These are phyloP conservation scores for Blastocystis sp. DNA, from an alignment of 352 stramenopile species.

Conservation along the genomic window DNA sequence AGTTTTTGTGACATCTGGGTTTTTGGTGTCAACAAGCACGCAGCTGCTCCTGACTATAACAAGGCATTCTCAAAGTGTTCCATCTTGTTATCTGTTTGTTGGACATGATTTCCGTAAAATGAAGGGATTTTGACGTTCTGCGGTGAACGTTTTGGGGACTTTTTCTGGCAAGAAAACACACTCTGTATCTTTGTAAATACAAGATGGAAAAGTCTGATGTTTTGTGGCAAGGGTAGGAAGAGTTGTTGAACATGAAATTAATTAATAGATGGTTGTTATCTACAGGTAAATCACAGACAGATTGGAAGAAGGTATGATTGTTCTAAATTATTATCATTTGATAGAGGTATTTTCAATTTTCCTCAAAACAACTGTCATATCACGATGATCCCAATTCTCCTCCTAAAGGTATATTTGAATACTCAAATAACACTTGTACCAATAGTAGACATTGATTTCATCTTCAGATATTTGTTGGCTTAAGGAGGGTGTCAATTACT, in stretches of 20 bases:
- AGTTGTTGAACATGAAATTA: not conserved
- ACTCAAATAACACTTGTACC: slow-evolving; percentile 10
- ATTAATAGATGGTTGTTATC: slow-evolving; percentile 53
- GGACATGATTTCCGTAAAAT: too few species aligned
- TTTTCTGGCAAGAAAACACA: too few species aligned
- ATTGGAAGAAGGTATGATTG: slow-evolving; percentile 52
- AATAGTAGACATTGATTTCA: not conserved
- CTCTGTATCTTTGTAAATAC: not conserved
- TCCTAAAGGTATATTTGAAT: slow-evolving; percentile 58
- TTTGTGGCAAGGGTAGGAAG: slow-evolving; percentile 46
- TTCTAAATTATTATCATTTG: too few species aligned
- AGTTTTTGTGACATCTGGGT: too few species aligned
- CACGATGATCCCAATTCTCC: slow-evolving; percentile 39
- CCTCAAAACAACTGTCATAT: slow-evolving; percentile 60
- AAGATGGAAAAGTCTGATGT: slow-evolving; percentile 17
- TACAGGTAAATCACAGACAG: slow-evolving; percentile 42
- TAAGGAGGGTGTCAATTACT: slow-evolving; percentile 61
- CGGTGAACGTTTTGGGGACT: too few species aligned
- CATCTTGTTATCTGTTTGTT: too few species aligned
- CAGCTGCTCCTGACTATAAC: too few species aligned
- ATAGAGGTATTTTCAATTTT: slow-evolving; percentile 44
- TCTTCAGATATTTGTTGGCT: slow-evolving; percentile 62
- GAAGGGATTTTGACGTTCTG: too few species aligned
- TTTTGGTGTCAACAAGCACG: too few species aligned
- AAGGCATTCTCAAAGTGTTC: too few species aligned